Percentiles rank a stretch among this genome's conserved stretches.
These are phyloP conservation scores for Lippia alba DNA, from an alignment of 305 asterid species.

Conservation along the genomic window DNA sequence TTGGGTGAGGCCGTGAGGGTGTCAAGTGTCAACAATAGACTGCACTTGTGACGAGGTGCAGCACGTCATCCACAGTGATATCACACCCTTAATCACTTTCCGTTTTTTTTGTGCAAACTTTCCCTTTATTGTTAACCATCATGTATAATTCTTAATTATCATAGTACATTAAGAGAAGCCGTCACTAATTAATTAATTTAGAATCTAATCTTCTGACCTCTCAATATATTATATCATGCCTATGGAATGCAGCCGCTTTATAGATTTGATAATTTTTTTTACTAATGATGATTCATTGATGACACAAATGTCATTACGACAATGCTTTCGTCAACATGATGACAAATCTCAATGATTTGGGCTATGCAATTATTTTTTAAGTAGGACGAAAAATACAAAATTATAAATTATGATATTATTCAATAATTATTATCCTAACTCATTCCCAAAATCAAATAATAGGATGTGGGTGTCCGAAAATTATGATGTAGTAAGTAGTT, in stretches of 20 bases:
- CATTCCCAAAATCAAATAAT: too few relatives aligned
- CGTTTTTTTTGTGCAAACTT: too few relatives aligned
- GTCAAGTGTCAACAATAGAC: not conserved
- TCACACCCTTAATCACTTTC: not conserved
- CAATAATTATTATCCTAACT: too few relatives aligned
- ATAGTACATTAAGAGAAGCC: not conserved
- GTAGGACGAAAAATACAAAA: too few relatives aligned
- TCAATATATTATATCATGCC: not conserved
- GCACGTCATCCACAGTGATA: not conserved
- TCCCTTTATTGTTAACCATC: not conserved
- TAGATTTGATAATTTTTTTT: not conserved
- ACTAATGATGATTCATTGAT: slow-evolving; percentile 5
- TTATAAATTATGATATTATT: too few relatives aligned
- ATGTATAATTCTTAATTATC: not conserved
- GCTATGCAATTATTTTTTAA: too few relatives aligned
- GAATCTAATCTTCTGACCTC: not conserved
- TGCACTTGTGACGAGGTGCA: not conserved
- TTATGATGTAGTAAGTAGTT: too few relatives aligned
- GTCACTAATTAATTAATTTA: not conserved
- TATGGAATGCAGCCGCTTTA: not conserved
- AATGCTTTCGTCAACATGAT: slow-evolving; percentile 14
- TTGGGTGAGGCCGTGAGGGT: not conserved
- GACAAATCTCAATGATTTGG: slow-evolving; percentile 1
- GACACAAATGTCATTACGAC: slow-evolving; percentile 15
- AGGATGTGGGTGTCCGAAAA: too few relatives aligned